These are phyloP conservation scores for Pulveroboletus sp. DNA, from an alignment of 768 basidiomycete species.

Conservation along the genomic window DNA sequence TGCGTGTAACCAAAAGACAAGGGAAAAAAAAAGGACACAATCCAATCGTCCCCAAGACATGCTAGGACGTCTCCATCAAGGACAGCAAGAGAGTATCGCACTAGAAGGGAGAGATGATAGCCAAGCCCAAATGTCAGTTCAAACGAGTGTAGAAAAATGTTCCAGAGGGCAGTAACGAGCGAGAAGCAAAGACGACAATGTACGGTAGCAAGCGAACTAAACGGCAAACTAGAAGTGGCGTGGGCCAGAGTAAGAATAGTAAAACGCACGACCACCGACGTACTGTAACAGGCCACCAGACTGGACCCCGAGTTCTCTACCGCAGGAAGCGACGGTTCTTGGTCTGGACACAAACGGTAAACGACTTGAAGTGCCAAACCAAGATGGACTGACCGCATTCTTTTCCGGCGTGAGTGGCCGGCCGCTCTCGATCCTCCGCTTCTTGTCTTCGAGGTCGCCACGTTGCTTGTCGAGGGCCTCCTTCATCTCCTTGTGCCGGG, in stretches of 20 bases:
- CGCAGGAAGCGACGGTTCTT: constrained; percentile 38
- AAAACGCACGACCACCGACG: constrained; percentile 26
- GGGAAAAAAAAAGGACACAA: constrained; percentile 11
- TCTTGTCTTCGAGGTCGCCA: constrained; percentile 95
- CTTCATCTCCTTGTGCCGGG: constrained; percentile 99
- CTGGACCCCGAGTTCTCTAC: constrained; percentile 20
- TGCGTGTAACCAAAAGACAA: constrained; percentile 15
- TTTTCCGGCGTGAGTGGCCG: constrained; percentile 96
- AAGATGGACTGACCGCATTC: constrained; percentile 57
- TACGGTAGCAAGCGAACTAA: constrained; percentile 42
- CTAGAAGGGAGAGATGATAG: constrained; percentile 47
- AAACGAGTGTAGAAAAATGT: constrained; percentile 58
- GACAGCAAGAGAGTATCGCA: constrained; percentile 43
- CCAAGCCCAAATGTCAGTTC: constrained; percentile 51
- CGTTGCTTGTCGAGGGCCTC: constrained; percentile 98
- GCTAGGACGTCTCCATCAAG: constrained; percentile 32
- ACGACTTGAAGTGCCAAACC: constrained; percentile 2
- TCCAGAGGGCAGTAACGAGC: constrained; percentile 36
- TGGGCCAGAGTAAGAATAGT: constrained; percentile 25
- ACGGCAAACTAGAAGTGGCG: constrained; percentile 37
- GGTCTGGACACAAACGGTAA: constrained; percentile 24
- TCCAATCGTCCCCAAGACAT: constrained; percentile 25
- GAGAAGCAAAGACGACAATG: constrained; percentile 35
- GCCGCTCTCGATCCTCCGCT: constrained; percentile 91
- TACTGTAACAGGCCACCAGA: constrained; percentile 31